Conservation (phyloP, 2,329 filamentous ascomycete genomes). For the Lecanoromycetidae sp. region DNA sequence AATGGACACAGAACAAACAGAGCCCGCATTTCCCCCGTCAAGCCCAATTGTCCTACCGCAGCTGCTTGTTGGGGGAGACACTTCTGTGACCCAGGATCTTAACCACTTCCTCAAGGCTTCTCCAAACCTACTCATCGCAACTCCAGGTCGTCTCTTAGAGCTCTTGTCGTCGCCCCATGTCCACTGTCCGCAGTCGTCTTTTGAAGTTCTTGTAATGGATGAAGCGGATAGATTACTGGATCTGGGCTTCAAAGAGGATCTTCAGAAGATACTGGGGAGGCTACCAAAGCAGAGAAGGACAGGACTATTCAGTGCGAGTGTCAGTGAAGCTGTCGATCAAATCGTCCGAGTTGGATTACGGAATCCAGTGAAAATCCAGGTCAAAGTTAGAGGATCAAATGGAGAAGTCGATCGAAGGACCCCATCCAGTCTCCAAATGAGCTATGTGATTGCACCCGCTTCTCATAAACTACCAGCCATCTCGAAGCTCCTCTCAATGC, state of each 20-base stretch:
- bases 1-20: conserved; percentile 24
- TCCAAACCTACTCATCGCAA: conserved; percentile 81
- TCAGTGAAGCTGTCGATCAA: conserved; percentile 90
- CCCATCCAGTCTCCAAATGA: conserved; percentile 80
- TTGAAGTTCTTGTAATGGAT: conserved; percentile 85
- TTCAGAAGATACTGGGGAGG: conserved; percentile 71
- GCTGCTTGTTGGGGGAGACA: conserved; percentile 73
- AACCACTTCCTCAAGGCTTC: conserved; percentile 71
- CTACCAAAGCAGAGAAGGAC: conserved; percentile 89
- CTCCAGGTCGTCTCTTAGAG: conserved; percentile 79
- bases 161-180: conserved; percentile 77
- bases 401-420: conserved; percentile 75
- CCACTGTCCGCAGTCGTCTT: conserved; percentile 74
- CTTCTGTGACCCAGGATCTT: conserved; percentile 72
- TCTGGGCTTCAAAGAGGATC: conserved; percentile 81
- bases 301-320: conserved; percentile 84
- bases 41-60: conserved; percentile 62
- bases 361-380: conserved; percentile 89
- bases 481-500: conserved; percentile 53
- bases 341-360: conserved; percentile 83
- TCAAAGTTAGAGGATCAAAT: conserved; percentile 70
- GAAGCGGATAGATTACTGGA: conserved; percentile 89
- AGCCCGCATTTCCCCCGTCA: conserved; percentile 32
- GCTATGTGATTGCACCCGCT: conserved; percentile 63
- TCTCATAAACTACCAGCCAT: conserved; percentile 70